A percentile compares a stretch with the other conserved stretches of the same genome.
Conservation (phyloP, 139 green algal genomes). For the Volvox reticuliferus region DNA sequence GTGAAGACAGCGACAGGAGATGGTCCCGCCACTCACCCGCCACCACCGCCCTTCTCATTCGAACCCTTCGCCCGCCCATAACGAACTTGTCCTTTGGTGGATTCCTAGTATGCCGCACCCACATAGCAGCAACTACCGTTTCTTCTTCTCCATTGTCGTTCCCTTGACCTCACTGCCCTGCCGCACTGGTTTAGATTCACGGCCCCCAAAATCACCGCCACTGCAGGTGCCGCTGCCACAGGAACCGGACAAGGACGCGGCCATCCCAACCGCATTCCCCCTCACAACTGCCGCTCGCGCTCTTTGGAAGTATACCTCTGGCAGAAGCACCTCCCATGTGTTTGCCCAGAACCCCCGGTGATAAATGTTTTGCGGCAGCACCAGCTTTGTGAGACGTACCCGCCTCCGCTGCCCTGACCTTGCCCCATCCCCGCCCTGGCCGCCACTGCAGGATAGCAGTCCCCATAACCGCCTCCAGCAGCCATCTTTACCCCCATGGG, state of each 20-base stretch:
- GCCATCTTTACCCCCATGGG: too few species aligned
- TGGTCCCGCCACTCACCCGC: too few species aligned
- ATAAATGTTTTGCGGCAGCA: constrained; percentile 44
- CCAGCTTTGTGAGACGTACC: not conserved
- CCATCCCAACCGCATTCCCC: not conserved
- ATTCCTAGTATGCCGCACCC: too few species aligned
- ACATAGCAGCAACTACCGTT: too few species aligned
- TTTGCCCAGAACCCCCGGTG: constrained; percentile 48
- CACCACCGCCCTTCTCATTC: too few species aligned
- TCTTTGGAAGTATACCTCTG: not conserved
- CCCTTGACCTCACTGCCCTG: not conserved
- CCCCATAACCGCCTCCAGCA: not conserved
- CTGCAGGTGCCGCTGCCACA: not conserved
- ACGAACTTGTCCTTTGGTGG: too few species aligned
- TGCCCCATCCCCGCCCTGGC: not conserved
- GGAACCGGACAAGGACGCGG: not conserved
- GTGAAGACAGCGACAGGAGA: too few species aligned
- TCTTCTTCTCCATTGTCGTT: not conserved
- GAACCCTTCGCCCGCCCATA: too few species aligned
- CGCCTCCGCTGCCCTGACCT: too few species aligned
- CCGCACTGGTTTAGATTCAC: not conserved
- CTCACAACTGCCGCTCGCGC: not conserved
- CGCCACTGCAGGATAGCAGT: too few species aligned
- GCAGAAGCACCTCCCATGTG: constrained; percentile 46
- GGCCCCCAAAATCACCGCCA: not conserved